These are phyloP conservation scores for Eragrostis tef DNA, from an alignment of 202 grass and related monocot genomes.

Conservation along the genomic window DNA sequence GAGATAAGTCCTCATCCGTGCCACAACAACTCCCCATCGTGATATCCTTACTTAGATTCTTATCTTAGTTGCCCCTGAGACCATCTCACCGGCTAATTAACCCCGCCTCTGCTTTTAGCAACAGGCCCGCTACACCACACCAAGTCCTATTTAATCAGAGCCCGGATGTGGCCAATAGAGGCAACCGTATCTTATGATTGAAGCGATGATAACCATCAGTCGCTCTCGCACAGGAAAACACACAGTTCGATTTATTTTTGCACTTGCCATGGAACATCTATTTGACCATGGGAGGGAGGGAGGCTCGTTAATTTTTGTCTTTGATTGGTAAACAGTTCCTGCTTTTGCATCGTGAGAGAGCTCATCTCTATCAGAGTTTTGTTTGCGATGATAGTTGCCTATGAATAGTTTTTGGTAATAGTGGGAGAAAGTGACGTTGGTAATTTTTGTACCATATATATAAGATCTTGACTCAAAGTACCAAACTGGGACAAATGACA, in stretches of 20 bases:
- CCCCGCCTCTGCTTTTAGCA: too few relatives aligned
- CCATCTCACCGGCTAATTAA: neutral
- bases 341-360: neutral
- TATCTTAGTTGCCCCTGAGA: too few relatives aligned
- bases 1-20: too few relatives aligned
- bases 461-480: neutral
- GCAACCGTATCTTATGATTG: constrained; percentile 20
- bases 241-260: neutral
- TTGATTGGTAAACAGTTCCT: neutral
- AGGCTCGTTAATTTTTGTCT: too few relatives aligned
- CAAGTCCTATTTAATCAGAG: neutral
- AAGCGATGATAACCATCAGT: neutral
- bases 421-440: neutral
- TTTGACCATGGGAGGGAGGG: too few relatives aligned
- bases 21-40: too few relatives aligned
- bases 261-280: neutral
- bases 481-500: neutral
- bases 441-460: neutral
- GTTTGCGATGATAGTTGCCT: neutral
- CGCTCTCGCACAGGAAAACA: neutral
- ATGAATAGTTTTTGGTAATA: constrained; percentile 1
- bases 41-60: too few relatives aligned
- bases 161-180: neutral
- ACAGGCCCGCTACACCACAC: neutral
- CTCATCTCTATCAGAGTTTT: neutral